phyloP scores from a whole-genome alignment of 345 rosid genomes.

The Cochlearia excelsa region DNA sequence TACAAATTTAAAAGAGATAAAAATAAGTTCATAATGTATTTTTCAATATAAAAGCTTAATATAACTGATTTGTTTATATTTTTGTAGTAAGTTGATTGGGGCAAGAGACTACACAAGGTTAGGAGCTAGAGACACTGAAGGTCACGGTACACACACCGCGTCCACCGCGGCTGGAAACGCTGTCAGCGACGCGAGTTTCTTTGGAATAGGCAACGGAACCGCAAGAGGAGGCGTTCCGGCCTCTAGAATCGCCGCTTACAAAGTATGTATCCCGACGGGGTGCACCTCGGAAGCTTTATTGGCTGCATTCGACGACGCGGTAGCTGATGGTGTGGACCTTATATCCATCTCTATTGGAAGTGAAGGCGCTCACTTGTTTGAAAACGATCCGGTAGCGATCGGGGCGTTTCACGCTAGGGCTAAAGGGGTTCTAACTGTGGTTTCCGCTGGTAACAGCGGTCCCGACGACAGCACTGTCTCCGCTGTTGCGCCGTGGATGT shows the following conservation, averaged over 20 bases:
- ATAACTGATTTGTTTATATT: too few species aligned
- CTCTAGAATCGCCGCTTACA: slow-evolving; percentile 50
- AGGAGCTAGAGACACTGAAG: slow-evolving; percentile 28
- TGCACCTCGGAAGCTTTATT: slow-evolving; percentile 12
- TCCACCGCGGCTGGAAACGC: slow-evolving; percentile 52
- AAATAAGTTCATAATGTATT: too few species aligned
- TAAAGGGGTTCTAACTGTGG: slow-evolving; percentile 45
- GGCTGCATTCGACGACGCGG: slow-evolving; percentile 61
- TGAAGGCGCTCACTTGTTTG: too few species aligned
- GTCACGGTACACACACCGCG: slow-evolving; percentile 60
- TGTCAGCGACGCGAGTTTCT: slow-evolving; percentile 33
- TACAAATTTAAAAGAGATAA: too few species aligned
- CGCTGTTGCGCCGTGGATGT: slow-evolving; percentile 48
- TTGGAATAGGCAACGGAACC: slow-evolving; percentile 43
- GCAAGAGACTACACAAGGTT: slow-evolving; percentile 41
- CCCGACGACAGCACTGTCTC: accelerated
- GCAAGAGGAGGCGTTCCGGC: slow-evolving; percentile 56
- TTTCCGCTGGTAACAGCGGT: slow-evolving; percentile 43
- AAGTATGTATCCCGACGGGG: slow-evolving; percentile 4
- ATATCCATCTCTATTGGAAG: slow-evolving; percentile 34
- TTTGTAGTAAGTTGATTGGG: slow-evolving; percentile 49
- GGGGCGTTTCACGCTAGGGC: slow-evolving; percentile 38
- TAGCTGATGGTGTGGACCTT: slow-evolving; percentile 59
- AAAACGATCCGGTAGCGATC: too few species aligned
- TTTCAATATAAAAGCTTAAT: too few species aligned